Percentiles rank a stretch among this genome's conserved stretches.
These are phyloP conservation scores for Gossypium lobatum DNA, from an alignment of 441 rosid species.

Conservation along the genomic window DNA sequence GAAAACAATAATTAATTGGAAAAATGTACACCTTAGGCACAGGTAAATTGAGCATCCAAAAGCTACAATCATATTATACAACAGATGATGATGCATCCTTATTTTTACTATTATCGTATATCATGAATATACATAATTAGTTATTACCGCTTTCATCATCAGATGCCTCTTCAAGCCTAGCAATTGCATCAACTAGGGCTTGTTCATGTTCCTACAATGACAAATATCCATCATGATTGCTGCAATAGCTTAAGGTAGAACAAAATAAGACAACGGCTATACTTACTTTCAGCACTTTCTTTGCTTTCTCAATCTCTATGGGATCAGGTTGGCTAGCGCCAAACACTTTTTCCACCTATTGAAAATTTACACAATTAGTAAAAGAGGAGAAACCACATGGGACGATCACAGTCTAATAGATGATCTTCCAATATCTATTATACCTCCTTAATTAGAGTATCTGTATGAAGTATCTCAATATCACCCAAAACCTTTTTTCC, in stretches of 20 bases:
- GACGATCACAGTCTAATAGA: conserved; percentile 1
- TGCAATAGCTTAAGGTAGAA: not conserved
- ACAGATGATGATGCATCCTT: conserved; percentile 19
- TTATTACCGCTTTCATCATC: conserved; percentile 98
- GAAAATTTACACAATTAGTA: conserved; percentile 10
- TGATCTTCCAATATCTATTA: conserved; percentile 6
- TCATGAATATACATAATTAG: conserved; percentile 45
- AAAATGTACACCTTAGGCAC: conserved; percentile 25
- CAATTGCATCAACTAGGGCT: conserved; percentile 85
- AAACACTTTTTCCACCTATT: conserved; percentile 91
- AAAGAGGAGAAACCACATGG: not conserved
- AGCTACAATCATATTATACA: conserved; percentile 33
- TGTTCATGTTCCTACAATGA: conserved; percentile 80
- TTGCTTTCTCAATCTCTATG: conserved; percentile 78
- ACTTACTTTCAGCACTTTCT: conserved; percentile 78
- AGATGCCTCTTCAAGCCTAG: conserved; percentile 92
- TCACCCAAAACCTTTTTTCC: conserved; percentile 77
- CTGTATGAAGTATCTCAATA: conserved; percentile 88
- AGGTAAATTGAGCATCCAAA: conserved; percentile 25
- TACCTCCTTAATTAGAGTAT: conserved; percentile 89
- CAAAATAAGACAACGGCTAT: not conserved
- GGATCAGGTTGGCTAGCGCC: conserved; percentile 71
- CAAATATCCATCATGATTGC: conserved; percentile 12
- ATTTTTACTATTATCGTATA: conserved; percentile 22
- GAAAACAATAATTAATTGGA: conserved; percentile 15